Evolutionary conservation across 345 rosid genomes (phyloP).

Genomic region (Xanthoceras sorbifolium): DNA sequence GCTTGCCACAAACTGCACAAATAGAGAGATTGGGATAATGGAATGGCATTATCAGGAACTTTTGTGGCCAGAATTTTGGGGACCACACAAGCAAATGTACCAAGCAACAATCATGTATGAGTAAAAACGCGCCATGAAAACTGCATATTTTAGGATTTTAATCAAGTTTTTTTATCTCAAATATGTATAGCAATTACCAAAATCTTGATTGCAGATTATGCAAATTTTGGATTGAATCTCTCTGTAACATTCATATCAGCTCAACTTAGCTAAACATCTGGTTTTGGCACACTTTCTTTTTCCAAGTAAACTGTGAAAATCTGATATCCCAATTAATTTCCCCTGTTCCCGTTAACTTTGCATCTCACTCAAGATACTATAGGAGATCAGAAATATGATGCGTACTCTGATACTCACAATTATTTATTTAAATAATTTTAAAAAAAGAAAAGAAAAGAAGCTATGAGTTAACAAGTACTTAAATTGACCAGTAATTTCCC

Average conservation of each 20-base stretch:
- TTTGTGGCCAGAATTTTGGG: slow-evolving; percentile 32
- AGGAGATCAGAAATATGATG: neutral
- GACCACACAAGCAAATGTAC: slow-evolving; percentile 22
- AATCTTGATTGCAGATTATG: neutral
- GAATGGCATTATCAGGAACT: slow-evolving; percentile 30
- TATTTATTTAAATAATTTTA: neutral
- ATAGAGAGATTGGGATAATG: slow-evolving; percentile 23
- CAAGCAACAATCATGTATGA: neutral
- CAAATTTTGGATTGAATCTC: neutral
- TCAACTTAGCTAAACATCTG: neutral
- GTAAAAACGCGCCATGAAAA: neutral
- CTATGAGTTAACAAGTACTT: neutral
- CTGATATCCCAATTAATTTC: neutral
- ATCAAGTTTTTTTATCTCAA: neutral
- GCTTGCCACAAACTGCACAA: slow-evolving; percentile 33
- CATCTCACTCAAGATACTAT: neutral
- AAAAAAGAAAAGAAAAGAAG: neutral
- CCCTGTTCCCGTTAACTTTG: neutral
- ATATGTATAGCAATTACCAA: neutral
- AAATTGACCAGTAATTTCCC: neutral
- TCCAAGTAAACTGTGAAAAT: neutral
- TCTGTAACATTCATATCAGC: neutral
- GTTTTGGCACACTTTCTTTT: neutral
- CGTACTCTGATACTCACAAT: neutral
- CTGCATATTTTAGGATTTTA: neutral